These are phyloP conservation scores for Sugiyamaella floridensis DNA, from an alignment of 805 yeast species.

Conservation along the genomic window DNA sequence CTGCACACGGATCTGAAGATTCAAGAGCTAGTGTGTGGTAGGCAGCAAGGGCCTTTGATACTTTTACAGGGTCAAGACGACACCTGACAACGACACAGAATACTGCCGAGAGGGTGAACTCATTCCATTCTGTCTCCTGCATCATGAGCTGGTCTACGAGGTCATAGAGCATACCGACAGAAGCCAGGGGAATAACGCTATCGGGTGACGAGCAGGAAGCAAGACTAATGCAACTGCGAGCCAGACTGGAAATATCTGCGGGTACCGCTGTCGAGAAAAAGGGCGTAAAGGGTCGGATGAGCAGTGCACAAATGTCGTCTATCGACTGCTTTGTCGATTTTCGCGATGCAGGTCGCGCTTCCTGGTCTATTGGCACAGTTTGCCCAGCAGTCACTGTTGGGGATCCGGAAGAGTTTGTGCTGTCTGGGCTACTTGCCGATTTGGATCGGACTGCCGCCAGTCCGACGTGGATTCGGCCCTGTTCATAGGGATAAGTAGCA, in stretches of 20 bases:
- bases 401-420: neutral
- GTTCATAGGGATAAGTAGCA: neutral
- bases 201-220: slow-evolving; percentile 9
- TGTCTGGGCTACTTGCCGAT: neutral
- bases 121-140: slow-evolving; percentile 7
- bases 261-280: slow-evolving; percentile 2
- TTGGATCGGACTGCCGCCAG: neutral
- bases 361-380: neutral
- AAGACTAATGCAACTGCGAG: slow-evolving; percentile 10
- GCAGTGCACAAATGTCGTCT: slow-evolving; percentile 5
- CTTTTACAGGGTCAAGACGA: neutral
- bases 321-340: neutral
- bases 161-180: slow-evolving; percentile 6
- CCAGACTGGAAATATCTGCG: slow-evolving; percentile 1
- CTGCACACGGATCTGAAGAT: neutral
- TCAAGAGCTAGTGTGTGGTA: neutral
- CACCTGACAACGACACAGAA: slow-evolving; percentile 4
- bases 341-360: neutral
- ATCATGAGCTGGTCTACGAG: slow-evolving; percentile 4
- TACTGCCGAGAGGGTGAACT: slow-evolving; percentile 5
- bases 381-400: neutral
- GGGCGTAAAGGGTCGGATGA: slow-evolving; percentile 12
- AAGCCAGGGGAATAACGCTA: slow-evolving; percentile 4
- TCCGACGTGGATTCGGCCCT: neutral
- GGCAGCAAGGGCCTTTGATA: slow-evolving; percentile 1